Conservation (phyloP, 352 stramenopile species). For the Pythium monospermum region DNA sequence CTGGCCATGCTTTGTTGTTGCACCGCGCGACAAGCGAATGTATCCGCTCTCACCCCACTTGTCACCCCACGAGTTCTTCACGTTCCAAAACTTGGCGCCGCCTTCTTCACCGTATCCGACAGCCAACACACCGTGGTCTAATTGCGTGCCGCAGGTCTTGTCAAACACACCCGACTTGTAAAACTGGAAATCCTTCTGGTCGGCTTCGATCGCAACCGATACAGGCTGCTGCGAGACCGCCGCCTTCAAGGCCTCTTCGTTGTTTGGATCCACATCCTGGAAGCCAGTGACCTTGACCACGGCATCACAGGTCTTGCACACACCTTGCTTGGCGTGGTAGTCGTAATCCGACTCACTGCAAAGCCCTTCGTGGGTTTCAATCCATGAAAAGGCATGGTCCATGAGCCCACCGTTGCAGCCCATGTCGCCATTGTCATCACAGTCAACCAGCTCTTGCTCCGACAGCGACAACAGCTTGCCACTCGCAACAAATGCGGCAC, state of each 20-base stretch:
- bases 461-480: slow-evolving; percentile 90
- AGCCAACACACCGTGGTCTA: slow-evolving; percentile 96
- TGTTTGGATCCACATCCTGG: slow-evolving; percentile 80
- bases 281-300: slow-evolving; percentile 87
- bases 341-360: slow-evolving; percentile 94
- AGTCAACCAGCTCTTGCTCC: slow-evolving; percentile 98
- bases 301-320: slow-evolving; percentile 76
- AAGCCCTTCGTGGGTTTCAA: slow-evolving; percentile 90
- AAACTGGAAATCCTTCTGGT: slow-evolving; percentile 94
- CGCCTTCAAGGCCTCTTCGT: slow-evolving; percentile 82
- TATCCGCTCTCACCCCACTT: slow-evolving; percentile 92
- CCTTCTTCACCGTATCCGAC: slow-evolving; percentile 93
- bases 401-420: slow-evolving; percentile 97
- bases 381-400: slow-evolving; percentile 96
- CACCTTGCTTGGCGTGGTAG: slow-evolving; percentile 83
- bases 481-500: slow-evolving; percentile 92
- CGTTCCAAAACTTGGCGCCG: slow-evolving; percentile 89
- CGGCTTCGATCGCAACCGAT: slow-evolving; percentile 92
- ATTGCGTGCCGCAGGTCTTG: slow-evolving; percentile 80
- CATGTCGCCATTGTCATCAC: slow-evolving; percentile 92
- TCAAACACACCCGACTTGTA: slow-evolving; percentile 94
- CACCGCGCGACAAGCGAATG: slow-evolving; percentile 87
- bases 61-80: slow-evolving; percentile 97
- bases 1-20: slow-evolving; percentile 31
- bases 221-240: slow-evolving; percentile 93